These are phyloP conservation scores for Metrosideros polymorpha DNA, from an alignment of 441 rosid species.

Conservation along the genomic window DNA sequence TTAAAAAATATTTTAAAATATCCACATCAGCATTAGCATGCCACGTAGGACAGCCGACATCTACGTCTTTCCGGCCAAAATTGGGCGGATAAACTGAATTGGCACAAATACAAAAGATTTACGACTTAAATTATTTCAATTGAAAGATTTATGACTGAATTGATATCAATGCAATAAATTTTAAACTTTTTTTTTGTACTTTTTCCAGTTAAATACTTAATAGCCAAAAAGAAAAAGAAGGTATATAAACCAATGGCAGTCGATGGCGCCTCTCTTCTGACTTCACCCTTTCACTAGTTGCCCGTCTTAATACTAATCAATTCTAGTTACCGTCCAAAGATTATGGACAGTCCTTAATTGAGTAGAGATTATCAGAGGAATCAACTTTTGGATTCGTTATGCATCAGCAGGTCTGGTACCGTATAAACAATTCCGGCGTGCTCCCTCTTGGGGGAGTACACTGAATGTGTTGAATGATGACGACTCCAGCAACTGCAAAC, in stretches of 20 bases:
- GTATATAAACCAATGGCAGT: background rate
- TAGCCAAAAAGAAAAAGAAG: no score
- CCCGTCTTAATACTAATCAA: background rate
- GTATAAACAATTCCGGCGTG: background rate
- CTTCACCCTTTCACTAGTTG: background rate
- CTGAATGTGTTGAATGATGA: no score
- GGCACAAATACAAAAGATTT: no score
- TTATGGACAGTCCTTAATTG: background rate
- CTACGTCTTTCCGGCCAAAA: no score
- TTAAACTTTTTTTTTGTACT: no score
- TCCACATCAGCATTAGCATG: no score
- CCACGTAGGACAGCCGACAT: no score
- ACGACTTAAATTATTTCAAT: no score
- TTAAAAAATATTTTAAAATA: no score
- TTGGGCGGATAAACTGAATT: no score
- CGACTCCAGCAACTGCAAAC: background rate
- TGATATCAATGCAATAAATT: no score
- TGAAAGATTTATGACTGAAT: no score
- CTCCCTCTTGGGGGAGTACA: background rate
- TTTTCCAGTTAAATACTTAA: background rate
- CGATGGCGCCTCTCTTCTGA: background rate
- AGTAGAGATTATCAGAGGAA: background rate
- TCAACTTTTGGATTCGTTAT: background rate
- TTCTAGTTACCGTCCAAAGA: background rate
- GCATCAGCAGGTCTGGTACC: background rate